These are phyloP conservation scores for Botrytis elliptica DNA, from an alignment of 2,329 filamentous ascomycete species.

Conservation along the genomic window DNA sequence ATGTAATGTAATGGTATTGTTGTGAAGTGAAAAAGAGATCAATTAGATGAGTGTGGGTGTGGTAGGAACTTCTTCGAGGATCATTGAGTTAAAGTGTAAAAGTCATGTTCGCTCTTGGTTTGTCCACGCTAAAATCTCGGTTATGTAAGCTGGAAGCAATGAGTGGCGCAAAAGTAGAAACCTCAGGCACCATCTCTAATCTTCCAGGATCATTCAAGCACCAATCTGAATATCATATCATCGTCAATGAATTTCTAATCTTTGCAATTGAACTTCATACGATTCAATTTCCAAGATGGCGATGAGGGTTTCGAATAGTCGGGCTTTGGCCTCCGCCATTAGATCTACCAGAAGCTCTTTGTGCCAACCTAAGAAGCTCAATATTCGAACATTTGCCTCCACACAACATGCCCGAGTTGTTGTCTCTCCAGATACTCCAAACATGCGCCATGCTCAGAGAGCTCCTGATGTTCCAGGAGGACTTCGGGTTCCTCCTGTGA, in stretches of 20 bases:
- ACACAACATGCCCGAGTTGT: constrained; percentile 43
- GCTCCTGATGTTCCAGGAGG: constrained; percentile 47
- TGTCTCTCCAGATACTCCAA: constrained; percentile 56
- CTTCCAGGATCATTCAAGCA: not conserved
- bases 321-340: constrained; percentile 56
- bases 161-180: not conserved
- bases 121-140: constrained; percentile 10
- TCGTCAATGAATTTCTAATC: constrained; percentile 22
- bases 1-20: constrained; percentile 13
- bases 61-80: constrained; percentile 19
- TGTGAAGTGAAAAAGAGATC: constrained; percentile 9
- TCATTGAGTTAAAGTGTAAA: constrained; percentile 9
- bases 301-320: constrained; percentile 57
- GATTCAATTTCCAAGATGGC: constrained; percentile 51
- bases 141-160: constrained; percentile 10
- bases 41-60: constrained; percentile 17
- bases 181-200: not conserved
- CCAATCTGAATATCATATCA: constrained; percentile 21
- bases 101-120: constrained; percentile 15
- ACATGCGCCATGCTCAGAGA: constrained; percentile 65
- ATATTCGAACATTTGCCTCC: constrained; percentile 41
- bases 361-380: constrained; percentile 29
- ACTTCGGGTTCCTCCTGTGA: constrained; percentile 77
- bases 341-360: constrained; percentile 48
- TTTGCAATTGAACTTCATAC: constrained; percentile 39